Base-by-base conservation (phyloP, 2,329 filamentous ascomycete species). In the Domatiomyces globalis region DNA sequence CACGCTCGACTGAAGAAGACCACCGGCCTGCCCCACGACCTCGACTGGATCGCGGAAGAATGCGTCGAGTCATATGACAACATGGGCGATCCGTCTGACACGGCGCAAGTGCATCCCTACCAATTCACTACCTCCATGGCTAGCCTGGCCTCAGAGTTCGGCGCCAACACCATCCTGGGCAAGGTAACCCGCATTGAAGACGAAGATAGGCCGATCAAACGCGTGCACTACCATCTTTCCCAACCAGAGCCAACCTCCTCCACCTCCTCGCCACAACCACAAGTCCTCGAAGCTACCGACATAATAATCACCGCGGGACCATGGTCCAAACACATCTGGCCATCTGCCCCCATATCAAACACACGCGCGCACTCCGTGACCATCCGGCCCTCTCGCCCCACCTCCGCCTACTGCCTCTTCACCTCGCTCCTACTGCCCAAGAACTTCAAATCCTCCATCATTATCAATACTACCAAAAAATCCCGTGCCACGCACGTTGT, bases 51-150 rank as follows among this genome's bases (percentile, higher is more conserved):
- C 43, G 79, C 85, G 49, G 69, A 76, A 1, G 78, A 82, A 4
- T 71, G 81, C 1, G 69, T 94, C 19, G 71, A 72, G 49, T 73
- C 74, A 18, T 96, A 94, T 68, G 80, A 86, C 33, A 80, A 84
- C 63, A 95, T 96, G 87, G 87, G 87, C 1, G 82, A 80, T 2
- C 79, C 81, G 0, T 77, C 76, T 1, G 85, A 87, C 55, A 96
- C 92, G 1, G 86, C 92, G 0, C 92, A 98, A 68, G 90, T 96
- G 2, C 90, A 98, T 62, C 92, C 92, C 0, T 85, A 83, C 55
- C 81, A 87, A 45, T 96, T 98, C 64, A 96, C 92, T 0, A 90
- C 80, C 0, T 75, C 81, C 15, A 94, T 96, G 67, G 86, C 85
- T 4, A 72, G 79, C 43, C 74, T 95, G 10, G 88, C 90, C 0